Conservation (phyloP, 1,284 basidiomycete species). For the Paramarasmius palmivorus region DNA sequence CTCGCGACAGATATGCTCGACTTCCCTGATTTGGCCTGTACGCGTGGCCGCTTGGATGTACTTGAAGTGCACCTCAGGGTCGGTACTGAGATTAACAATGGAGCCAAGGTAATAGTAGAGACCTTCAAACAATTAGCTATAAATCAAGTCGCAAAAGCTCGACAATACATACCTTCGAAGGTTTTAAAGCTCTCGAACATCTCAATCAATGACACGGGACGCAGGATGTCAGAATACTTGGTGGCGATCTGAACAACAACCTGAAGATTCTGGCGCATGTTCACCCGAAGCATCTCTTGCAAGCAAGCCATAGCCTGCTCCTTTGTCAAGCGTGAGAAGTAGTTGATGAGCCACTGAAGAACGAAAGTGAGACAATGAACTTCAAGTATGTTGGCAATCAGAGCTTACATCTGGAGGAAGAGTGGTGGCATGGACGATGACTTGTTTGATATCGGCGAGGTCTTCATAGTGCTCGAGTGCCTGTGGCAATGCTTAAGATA, state of each 20-base stretch:
- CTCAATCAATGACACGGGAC: slow-evolving; percentile 96
- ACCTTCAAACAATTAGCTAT: slow-evolving; percentile 48
- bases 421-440: slow-evolving; percentile 90
- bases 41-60: slow-evolving; percentile 99
- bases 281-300: slow-evolving; percentile 96
- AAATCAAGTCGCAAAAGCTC: not conserved
- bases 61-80: slow-evolving; percentile 99
- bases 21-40: slow-evolving; percentile 97
- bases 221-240: slow-evolving; percentile 98
- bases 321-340: slow-evolving; percentile 97
- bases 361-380: no score
- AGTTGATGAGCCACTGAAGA: slow-evolving; percentile 90
- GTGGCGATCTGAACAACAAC: slow-evolving; percentile 98
- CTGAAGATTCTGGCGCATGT: slow-evolving; percentile 97
- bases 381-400: not conserved
- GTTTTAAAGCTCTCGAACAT: slow-evolving; percentile 99
- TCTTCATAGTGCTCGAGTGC: slow-evolving; percentile 99
- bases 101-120: slow-evolving; percentile 98
- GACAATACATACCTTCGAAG: slow-evolving; percentile 71
- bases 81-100: slow-evolving; percentile 95
- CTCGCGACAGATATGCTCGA: slow-evolving; percentile 98
- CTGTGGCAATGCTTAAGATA: slow-evolving; percentile 41
- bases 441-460: slow-evolving; percentile 96
- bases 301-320: slow-evolving; percentile 97
- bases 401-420: slow-evolving; percentile 79